Conservation (phyloP, 192 early-diverging fungal species). For the Gonapodya prolifera region DNA sequence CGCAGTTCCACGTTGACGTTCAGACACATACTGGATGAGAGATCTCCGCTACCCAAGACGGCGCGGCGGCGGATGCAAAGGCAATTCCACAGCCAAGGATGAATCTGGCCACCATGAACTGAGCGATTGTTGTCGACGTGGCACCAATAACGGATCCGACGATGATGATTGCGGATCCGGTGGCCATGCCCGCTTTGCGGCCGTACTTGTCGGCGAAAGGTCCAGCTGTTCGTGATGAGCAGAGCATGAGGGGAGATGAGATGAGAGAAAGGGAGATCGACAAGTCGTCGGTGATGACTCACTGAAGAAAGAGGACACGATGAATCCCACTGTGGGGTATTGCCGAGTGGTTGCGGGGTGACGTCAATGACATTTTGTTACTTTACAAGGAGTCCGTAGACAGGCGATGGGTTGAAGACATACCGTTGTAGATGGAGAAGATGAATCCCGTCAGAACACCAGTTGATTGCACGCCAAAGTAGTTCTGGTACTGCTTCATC, state of each 20-base stretch:
- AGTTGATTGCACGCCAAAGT: background rate
- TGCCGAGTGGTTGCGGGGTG: too few species aligned
- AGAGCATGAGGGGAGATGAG: constrained; percentile 49
- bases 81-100: constrained; percentile 24
- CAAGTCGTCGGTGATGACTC: too few species aligned
- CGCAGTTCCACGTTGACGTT: too few species aligned
- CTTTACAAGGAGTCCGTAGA: too few species aligned
- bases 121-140: constrained; percentile 9
- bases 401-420: too few species aligned
- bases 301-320: background rate
- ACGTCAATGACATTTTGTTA: too few species aligned
- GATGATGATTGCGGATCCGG: constrained; percentile 14
- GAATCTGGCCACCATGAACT: constrained; percentile 18
- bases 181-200: constrained; percentile 9
- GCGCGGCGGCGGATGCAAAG: too few species aligned
- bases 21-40: constrained; percentile 18
- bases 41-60: constrained; percentile 22
- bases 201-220: constrained; percentile 10
- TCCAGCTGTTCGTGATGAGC: constrained; percentile 24
- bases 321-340: background rate
- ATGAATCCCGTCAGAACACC: background rate
- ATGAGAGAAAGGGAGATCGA: constrained; percentile 73
- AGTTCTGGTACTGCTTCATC: background rate
- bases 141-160: too few species aligned
- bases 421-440: too few species aligned